Base-by-base conservation (phyloP, 164 flowering plant species). In the Umbilicus rupestris region DNA sequence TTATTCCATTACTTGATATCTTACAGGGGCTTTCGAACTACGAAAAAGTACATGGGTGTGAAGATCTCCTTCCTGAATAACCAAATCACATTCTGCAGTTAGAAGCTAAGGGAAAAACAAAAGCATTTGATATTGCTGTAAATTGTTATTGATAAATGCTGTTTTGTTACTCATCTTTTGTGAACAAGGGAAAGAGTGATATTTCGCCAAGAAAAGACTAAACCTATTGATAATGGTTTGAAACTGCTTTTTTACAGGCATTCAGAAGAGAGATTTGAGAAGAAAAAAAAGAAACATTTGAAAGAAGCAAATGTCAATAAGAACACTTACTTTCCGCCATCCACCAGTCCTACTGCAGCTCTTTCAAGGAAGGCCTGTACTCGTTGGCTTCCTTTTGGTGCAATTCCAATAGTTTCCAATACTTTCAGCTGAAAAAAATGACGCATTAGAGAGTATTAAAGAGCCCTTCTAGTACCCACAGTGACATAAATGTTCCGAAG, bases 1-100 rank as follows among this genome's bases (percentile, higher is more conserved):
- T n/a, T n/a, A n/a, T 29, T 55, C 60, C 33, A 42, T 72, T 33
- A 68, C 71, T 69, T 57, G 57, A 42, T 67, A 10, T 62, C 71
- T 24, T 62, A 68, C 15, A 26, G 65, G 12, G 98, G 94, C 78
- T 93, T 93, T 26, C 87, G 84, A 28, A 76, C 97, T 83, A 89
- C 65, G 86, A 93, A 89, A 80, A 87, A 91, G 65, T 89, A 93
- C 95, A 93, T 82, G 8, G 98, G 89, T 0, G 98, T 90, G 82
- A 93, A 93, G 35, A 92, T 87, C 76, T 88, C 96, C 72, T 80
- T 92, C 96, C 98, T 90, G 85, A 66, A 76, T 63, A 33, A 39
- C 31, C 16, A 29, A 62, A n/a, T 19, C n/a, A 60, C 4, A 39
- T 42, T n/a, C 30, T 9, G 17, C 42, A 37, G 58, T 71, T 55